Evolutionary conservation across 108 stramenopile species (phyloP), one percentile per base, ranked within the genome.

Genomic region (Licmophora abbreviata): DNA sequence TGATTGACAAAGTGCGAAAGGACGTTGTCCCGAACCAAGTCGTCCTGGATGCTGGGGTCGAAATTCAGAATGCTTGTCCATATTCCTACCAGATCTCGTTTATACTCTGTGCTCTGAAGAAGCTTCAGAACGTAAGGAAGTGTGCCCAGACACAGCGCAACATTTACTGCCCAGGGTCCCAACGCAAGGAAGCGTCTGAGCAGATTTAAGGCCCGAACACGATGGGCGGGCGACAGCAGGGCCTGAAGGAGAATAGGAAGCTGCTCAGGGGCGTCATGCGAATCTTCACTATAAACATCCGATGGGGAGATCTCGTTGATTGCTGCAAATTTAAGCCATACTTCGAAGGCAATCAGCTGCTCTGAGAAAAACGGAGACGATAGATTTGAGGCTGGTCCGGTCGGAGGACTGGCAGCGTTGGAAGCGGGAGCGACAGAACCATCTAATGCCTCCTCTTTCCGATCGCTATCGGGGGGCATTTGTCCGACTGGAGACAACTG

Each of bases 61-160:
- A 97, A 96, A 6, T 66, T 63, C 4, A 99, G 46, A 24, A 99
- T 93, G 29, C 70, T 76, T 4, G 95, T 85, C 98, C 98, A 99
- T 50, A 97, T 97, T 44, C 79, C 81, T 9, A 97, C 79, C 28
- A 99, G 58, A 1, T 93, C 71, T 42, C 82, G 92, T 32, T 90
- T 92, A 45, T 94, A 88, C 46, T 97, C 94, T 8, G 94, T 84
- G 48, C 77, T 79, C 63, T 93, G 83, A 3, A 97, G 61, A 38
- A 99, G 74, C 59, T 97, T 97, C 59, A 93, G 61, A 1, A 99
- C 94, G 48, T 99, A 99, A 3, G 97, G 98, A 45, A 95, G 95
- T 29, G 98, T 95, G 0, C 98, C 98, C 6, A 99, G 80, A 41
- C 76, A 83, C 14, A 99, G 54, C 4, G 96, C 83, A 29, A 96